Percentiles rank a stretch among this genome's conserved stretches.
These are phyloP conservation scores for Hypoxylon sp. DNA, from an alignment of 2,329 filamentous ascomycete genomes.

Conservation along the genomic window DNA sequence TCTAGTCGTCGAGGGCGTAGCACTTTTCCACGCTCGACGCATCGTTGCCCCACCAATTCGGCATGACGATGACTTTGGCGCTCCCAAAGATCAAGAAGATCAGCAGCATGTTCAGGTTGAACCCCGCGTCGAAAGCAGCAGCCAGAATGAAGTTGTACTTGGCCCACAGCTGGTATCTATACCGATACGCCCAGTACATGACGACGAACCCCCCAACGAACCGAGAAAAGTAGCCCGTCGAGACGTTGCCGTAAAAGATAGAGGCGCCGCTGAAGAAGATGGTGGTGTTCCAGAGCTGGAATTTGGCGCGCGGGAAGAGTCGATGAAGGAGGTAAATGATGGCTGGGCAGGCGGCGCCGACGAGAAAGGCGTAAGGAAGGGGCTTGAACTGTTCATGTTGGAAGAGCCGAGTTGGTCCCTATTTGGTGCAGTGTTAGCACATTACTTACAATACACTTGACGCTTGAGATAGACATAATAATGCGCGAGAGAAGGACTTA, in stretches of 20 bases:
- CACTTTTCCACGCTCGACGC: slow-evolving; percentile 63
- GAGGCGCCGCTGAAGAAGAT: slow-evolving; percentile 66
- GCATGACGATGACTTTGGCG: slow-evolving; percentile 64
- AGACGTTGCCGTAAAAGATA: slow-evolving; percentile 68
- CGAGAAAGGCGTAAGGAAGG: slow-evolving; percentile 62
- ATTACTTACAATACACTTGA: slow-evolving; percentile 8
- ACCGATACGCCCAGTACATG: slow-evolving; percentile 66
- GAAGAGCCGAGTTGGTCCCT: slow-evolving; percentile 59
- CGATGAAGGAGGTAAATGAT: slow-evolving; percentile 61
- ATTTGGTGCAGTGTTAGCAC: slow-evolving; percentile 15
- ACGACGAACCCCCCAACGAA: slow-evolving; percentile 68
- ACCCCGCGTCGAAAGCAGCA: slow-evolving; percentile 68
- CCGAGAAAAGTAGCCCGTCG: slow-evolving; percentile 63
- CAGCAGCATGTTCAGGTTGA: slow-evolving; percentile 67
- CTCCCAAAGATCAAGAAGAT: slow-evolving; percentile 68
- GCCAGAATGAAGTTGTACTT: slow-evolving; percentile 68
- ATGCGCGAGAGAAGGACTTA: slow-evolving; percentile 36
- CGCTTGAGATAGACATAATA: not conserved
- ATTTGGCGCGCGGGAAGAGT: slow-evolving; percentile 60
- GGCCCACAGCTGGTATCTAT: slow-evolving; percentile 64
- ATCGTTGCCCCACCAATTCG: slow-evolving; percentile 71
- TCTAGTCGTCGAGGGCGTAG: slow-evolving; percentile 56
- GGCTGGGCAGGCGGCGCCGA: slow-evolving; percentile 55
- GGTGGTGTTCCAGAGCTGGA: slow-evolving; percentile 66
- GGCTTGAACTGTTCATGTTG: slow-evolving; percentile 55